Evolutionary conservation across 495 filamentous ascomycete genomes (phyloP).

Genomic region (Aspergillus heteromorphus): DNA sequence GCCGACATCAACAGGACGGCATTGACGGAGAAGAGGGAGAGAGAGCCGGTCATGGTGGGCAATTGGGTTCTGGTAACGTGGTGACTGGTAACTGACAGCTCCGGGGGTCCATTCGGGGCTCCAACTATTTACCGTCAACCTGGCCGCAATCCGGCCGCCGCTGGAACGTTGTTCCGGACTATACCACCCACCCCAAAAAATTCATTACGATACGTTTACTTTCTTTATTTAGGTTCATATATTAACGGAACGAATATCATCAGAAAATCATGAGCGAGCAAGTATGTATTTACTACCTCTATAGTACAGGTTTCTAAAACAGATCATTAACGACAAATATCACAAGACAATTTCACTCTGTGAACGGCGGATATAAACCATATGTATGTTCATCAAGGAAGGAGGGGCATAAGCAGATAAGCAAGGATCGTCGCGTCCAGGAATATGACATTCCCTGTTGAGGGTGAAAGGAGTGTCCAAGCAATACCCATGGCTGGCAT

Average conservation of each 20-base stretch:
- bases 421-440: slow-evolving; percentile 1
- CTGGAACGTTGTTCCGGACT: slow-evolving; percentile 35
- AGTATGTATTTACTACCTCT: background rate
- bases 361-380: slow-evolving; percentile 11
- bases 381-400: slow-evolving; percentile 20
- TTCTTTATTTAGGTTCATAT: no score
- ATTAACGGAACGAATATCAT: no score
- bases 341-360: slow-evolving; percentile 13
- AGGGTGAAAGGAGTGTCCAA: background rate
- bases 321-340: slow-evolving; percentile 7
- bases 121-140: slow-evolving; percentile 30
- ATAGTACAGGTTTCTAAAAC: slow-evolving; percentile 2
- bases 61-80: slow-evolving; percentile 7
- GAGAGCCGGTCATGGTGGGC: slow-evolving; percentile 38
- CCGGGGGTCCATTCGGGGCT: background rate
- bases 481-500: background rate
- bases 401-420: slow-evolving; percentile 7
- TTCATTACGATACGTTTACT: no score
- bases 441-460: background rate
- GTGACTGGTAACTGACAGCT: slow-evolving; percentile 6
- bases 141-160: slow-evolving; percentile 36
- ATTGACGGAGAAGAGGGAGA: slow-evolving; percentile 89
- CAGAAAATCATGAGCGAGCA: no score
- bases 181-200: no score
- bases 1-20: slow-evolving; percentile 86